Base-by-base conservation (phyloP, 306 rosid genomes). In the Oxytropis ochrocephala region DNA sequence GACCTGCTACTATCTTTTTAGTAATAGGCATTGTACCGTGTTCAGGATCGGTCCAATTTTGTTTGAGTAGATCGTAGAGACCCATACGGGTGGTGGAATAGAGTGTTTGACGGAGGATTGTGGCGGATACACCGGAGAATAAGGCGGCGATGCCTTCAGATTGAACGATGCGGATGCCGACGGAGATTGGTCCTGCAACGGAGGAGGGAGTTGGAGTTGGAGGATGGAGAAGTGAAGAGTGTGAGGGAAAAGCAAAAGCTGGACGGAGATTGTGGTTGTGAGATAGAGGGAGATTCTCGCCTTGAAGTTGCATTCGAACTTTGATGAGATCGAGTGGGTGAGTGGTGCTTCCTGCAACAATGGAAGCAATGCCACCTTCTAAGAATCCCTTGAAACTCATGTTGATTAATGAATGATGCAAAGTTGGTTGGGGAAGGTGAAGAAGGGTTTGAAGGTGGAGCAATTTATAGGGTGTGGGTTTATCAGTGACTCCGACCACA, bases 61-160 rank as follows among this genome's bases (percentile, higher is more conserved):
- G 81, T 72, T 89, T 91, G 73, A 87, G 80, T 12, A 83, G 78
- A 19, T 90, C 93, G 74, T 90, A 90, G 35, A 90, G 96, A 1
- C 96, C 93, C 96, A 87, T 90, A 0, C 96, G 86, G 46, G 93
- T 90, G 68, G 96, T 83, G 82, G 93, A 90, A 57, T 90, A 90
- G 18, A 90, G 89, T 0, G 89, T 82, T 59, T 90, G 93, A 1
- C 93, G 93, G 73, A 90, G 96, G 11, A 90, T 75, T 41, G 96
- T 83, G 63, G 96, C 91, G n/a, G 96, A 87, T 7, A 90, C 81
- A 39, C 93, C 96, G 58, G 91, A 81, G 80, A 81, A 87, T 17
- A 90, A 60, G 0, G 93, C 89, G n/a, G 83, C 39, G 17, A 75
- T 49, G 5, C 96, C 96, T 54, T 87, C 93, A 0, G 86, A 24